Conservation (phyloP, 352 stramenopile genomes). For the Globisporangium nodosum region DNA sequence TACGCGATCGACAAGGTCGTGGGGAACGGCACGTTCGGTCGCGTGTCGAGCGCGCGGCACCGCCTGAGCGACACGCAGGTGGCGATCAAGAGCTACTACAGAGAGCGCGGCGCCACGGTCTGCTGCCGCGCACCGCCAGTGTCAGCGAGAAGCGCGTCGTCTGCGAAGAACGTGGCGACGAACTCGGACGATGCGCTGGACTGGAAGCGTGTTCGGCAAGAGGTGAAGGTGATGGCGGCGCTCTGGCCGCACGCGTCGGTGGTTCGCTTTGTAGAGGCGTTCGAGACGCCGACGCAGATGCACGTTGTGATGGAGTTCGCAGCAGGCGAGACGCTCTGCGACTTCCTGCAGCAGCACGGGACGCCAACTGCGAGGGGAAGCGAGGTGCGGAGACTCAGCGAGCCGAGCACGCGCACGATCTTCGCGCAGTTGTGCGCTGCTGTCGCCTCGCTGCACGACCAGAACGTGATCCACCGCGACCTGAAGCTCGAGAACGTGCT, state of each 20-base stretch:
- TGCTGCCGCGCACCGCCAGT: conserved; percentile 19
- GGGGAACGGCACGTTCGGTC: conserved; percentile 46
- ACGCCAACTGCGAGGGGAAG: conserved; percentile 20
- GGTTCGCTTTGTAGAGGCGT: conserved; percentile 48
- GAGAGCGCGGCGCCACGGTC: conserved; percentile 25
- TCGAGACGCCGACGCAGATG: conserved; percentile 50
- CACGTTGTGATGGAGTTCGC: conserved; percentile 55
- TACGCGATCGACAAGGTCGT: conserved; percentile 46
- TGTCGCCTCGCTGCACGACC: conserved; percentile 37
- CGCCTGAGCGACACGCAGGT: conserved; percentile 34
- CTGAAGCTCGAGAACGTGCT: conserved; percentile 79
- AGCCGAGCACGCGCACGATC: conserved; percentile 28
- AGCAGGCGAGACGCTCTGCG: conserved; percentile 31
- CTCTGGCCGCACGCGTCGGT: conserved; percentile 34
- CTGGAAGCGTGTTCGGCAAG: conserved; percentile 56
- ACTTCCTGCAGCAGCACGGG: conserved; percentile 21
- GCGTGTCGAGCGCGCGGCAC: conserved; percentile 38
- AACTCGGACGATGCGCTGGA: conserved; percentile 27
- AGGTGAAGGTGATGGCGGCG: conserved; percentile 40
- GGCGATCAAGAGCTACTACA: conserved; percentile 62
- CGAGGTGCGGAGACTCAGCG: conserved; percentile 15
- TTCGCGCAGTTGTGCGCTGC: conserved; percentile 35
- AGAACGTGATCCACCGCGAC: conserved; percentile 62
- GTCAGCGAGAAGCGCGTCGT: neutral
- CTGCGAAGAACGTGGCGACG: neutral